Percentiles rank a stretch among this genome's conserved stretches.
Evolutionary conservation across 1,284 basidiomycete genomes (phyloP).

Genomic region (Spongiforma sp.): DNA sequence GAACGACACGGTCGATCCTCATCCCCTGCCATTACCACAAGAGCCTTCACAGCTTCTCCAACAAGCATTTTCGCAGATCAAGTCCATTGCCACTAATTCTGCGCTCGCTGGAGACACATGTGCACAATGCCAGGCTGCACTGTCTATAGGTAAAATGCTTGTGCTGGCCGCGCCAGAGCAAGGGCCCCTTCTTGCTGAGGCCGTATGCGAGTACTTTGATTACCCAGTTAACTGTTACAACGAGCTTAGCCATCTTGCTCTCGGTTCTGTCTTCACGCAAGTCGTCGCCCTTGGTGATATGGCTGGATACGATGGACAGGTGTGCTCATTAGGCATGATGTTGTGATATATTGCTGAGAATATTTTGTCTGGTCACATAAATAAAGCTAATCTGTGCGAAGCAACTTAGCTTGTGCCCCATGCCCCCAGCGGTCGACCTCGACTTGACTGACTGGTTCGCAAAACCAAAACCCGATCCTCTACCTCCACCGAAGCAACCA

Average conservation of each 20-base stretch:
- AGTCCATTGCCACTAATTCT: conserved; percentile 54
- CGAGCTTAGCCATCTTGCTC: conserved; percentile 49
- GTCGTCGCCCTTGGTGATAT: conserved; percentile 68
- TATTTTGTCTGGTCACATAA: no score
- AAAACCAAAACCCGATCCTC: conserved; percentile 70
- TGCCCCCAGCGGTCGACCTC: conserved; percentile 55
- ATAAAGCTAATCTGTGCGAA: conserved; percentile 55
- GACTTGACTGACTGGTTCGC: conserved; percentile 61
- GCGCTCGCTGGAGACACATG: conserved; percentile 56
- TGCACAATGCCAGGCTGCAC: conserved; percentile 60
- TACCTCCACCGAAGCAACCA: conserved; percentile 55
- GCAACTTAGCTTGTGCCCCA: conserved; percentile 52
- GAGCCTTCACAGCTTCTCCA: conserved; percentile 48
- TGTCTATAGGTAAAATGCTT: conserved; percentile 68
- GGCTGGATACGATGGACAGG: conserved; percentile 72
- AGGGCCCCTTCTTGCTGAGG: conserved; percentile 61
- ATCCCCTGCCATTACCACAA: conserved; percentile 63
- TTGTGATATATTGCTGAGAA: no score
- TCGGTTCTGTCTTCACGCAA: conserved; percentile 67
- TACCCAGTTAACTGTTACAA: conserved; percentile 55
- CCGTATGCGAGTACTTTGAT: conserved; percentile 63
- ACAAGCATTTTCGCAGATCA: conserved; percentile 57
- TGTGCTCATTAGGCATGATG: no score
- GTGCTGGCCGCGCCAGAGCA: conserved; percentile 64
- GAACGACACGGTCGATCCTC: conserved; percentile 66